Evolutionary conservation across 1,284 basidiomycete species (phyloP).

Genomic region (Earliella scabrosa): DNA sequence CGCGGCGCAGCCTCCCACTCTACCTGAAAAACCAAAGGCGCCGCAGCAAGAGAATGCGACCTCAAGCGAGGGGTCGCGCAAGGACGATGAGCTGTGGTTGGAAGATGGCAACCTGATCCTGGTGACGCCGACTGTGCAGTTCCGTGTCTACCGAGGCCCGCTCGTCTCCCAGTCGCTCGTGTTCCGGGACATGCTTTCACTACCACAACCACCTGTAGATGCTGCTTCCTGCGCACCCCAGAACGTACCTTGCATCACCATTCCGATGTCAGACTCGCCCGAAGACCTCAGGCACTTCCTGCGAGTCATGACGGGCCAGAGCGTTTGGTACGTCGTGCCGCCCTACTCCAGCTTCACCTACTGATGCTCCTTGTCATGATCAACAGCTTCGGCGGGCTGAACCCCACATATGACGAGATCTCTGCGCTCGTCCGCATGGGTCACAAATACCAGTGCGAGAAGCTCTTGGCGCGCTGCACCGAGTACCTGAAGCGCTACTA

Average conservation of each 20-base stretch:
- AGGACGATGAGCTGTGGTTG: constrained; percentile 8
- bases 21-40: too few species aligned
- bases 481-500: constrained; percentile 13
- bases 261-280: constrained; percentile 9
- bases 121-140: constrained; percentile 2
- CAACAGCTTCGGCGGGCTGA: not conserved
- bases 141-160: constrained; percentile 8
- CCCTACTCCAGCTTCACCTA: not conserved
- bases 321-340: constrained; percentile 1
- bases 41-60: too few species aligned
- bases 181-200: constrained; percentile 14
- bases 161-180: constrained; percentile 9
- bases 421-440: constrained; percentile 14
- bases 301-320: constrained; percentile 4
- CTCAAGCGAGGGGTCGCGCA: not conserved
- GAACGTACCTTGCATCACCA: not conserved
- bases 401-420: constrained; percentile 10
- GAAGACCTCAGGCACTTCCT: constrained; percentile 14
- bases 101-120: constrained; percentile 9
- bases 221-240: not conserved
- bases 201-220: constrained; percentile 1
- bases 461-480: constrained; percentile 4
- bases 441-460: constrained; percentile 16
- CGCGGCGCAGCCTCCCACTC: too few species aligned
- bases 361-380: too few species aligned